phyloP scores from a whole-genome alignment of 2,329 filamentous ascomycete genomes.

The Ceratocystis destructans region DNA sequence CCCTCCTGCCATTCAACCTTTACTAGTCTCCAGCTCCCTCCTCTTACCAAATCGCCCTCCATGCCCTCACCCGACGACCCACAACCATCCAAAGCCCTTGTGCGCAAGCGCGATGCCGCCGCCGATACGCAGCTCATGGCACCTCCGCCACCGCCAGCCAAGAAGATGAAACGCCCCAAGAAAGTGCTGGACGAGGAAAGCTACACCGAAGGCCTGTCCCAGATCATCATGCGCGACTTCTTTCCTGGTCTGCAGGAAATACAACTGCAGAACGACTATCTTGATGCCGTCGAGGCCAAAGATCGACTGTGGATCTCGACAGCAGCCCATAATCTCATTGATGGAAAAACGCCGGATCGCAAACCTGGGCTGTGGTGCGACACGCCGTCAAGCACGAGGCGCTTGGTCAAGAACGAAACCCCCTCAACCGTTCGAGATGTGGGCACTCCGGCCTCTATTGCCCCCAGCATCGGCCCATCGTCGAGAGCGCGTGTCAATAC shows the following conservation, averaged over 20 bases:
- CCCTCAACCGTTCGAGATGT: slow-evolving; percentile 31
- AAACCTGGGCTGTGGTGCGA: background rate
- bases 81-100: slow-evolving; percentile 41
- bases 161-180: slow-evolving; percentile 81
- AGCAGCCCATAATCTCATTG: slow-evolving; percentile 55
- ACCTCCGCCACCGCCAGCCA: slow-evolving; percentile 71
- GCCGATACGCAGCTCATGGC: slow-evolving; percentile 60
- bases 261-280: slow-evolving; percentile 78
- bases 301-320: slow-evolving; percentile 76
- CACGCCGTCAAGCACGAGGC: slow-evolving; percentile 33
- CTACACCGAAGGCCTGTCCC: slow-evolving; percentile 78
- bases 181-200: slow-evolving; percentile 85
- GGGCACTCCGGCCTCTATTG: slow-evolving; percentile 12
- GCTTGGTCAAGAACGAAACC: slow-evolving; percentile 41
- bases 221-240: slow-evolving; percentile 93
- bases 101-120: slow-evolving; percentile 44
- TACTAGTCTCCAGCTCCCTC: background rate
- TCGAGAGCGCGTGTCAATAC: slow-evolving; percentile 14
- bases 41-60: background rate
- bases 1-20: background rate
- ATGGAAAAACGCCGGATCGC: slow-evolving; percentile 53
- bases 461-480: background rate
- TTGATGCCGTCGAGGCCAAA: slow-evolving; percentile 78
- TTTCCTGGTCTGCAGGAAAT: slow-evolving; percentile 83
- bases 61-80: background rate